Evolutionary conservation across 1,139 yeast genomes (phyloP).

Genomic region (Yamadazyma aaseri): DNA sequence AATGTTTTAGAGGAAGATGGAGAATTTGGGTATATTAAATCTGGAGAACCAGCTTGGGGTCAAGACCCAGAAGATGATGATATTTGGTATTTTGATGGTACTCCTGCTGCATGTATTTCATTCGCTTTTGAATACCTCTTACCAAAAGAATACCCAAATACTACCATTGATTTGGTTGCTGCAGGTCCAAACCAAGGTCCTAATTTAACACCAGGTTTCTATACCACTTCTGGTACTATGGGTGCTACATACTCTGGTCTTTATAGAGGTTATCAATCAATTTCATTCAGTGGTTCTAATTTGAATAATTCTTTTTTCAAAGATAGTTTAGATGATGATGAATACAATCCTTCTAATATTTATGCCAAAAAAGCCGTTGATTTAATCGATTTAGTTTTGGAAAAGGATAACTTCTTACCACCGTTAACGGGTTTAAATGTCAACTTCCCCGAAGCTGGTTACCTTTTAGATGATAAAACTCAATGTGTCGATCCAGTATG

Average conservation of each 20-base stretch:
- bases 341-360: constrained; percentile 36
- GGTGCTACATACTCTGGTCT: constrained; percentile 41
- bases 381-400: constrained; percentile 37
- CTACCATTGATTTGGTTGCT: constrained; percentile 39
- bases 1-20: constrained; percentile 23
- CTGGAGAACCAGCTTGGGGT: constrained; percentile 47
- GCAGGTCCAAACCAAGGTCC: constrained; percentile 49
- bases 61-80: constrained; percentile 28
- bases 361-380: constrained; percentile 39
- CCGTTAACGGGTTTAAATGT: constrained; percentile 46
- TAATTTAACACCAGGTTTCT: constrained; percentile 38
- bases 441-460: constrained; percentile 46
- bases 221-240: constrained; percentile 44
- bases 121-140: constrained; percentile 40
- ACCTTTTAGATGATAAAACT: constrained; percentile 23
- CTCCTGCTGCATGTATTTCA: constrained; percentile 43
- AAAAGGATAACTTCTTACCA: constrained; percentile 35
- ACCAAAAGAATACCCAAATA: constrained; percentile 32
- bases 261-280: constrained; percentile 42
- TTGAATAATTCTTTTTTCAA: constrained; percentile 42
- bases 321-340: constrained; percentile 32
- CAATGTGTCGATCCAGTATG: constrained; percentile 39
- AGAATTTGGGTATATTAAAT: constrained; percentile 36
- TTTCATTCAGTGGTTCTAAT: constrained; percentile 26
- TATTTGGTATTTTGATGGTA: constrained; percentile 48